phyloP scores from a whole-genome alignment of 108 stramenopile species.

The Schizochytrium sp. region DNA sequence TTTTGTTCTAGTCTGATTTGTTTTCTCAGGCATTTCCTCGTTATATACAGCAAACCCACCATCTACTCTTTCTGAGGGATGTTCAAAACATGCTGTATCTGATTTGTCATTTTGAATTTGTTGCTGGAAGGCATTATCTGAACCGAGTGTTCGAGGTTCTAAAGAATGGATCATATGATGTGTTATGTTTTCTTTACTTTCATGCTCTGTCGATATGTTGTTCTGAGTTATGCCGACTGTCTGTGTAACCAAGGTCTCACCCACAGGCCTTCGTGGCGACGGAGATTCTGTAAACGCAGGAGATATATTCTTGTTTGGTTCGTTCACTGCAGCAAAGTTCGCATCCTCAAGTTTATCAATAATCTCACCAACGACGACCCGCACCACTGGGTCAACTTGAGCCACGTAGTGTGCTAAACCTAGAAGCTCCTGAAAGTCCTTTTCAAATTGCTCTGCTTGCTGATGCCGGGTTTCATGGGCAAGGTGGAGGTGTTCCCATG shows the following conservation, averaged over 20 bases:
- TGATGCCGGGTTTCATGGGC: not conserved
- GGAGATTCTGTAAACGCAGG: not conserved
- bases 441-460: not conserved
- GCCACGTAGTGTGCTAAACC: not conserved
- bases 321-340: not conserved
- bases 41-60: too few relatives aligned
- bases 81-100: too few relatives aligned
- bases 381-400: not conserved
- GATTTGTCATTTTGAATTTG: too few relatives aligned
- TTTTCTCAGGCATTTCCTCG: too few relatives aligned
- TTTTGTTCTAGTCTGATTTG: too few relatives aligned
- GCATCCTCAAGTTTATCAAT: not conserved
- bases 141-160: too few relatives aligned
- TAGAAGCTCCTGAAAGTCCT: constrained; percentile 14
- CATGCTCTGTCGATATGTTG: too few relatives aligned
- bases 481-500: constrained; percentile 34
- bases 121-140: too few relatives aligned
- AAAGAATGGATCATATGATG: too few relatives aligned
- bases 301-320: not conserved
- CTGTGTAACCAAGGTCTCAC: not conserved
- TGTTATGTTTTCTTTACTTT: too few relatives aligned
- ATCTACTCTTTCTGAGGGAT: too few relatives aligned
- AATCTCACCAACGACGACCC: constrained; percentile 26
- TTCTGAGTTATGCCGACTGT: not conserved
- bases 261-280: not conserved